These are phyloP conservation scores for Aspergillus ruber DNA, from an alignment of 2,329 filamentous ascomycete genomes.

Conservation along the genomic window DNA sequence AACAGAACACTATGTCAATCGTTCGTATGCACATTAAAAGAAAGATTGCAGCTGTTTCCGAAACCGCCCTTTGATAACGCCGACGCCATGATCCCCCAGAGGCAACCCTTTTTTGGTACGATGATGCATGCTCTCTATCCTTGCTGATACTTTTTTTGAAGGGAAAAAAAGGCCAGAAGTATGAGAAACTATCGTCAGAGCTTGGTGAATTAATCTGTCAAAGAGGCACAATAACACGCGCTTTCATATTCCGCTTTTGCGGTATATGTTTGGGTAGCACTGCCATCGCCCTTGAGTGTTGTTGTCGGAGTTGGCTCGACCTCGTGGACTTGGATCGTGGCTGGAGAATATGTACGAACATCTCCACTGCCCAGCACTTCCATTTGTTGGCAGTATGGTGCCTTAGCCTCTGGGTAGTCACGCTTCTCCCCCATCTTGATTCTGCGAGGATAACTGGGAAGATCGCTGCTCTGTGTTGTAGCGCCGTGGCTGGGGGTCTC, in stretches of 20 bases:
- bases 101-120: constrained; percentile 7
- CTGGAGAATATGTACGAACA: constrained; percentile 24
- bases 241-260: constrained; percentile 29
- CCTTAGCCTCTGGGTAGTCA: constrained; percentile 31
- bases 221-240: constrained; percentile 30
- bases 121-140: constrained; percentile 9
- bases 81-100: constrained; percentile 9
- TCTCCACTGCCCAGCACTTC: constrained; percentile 49
- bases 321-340: constrained; percentile 29
- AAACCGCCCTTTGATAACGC: constrained; percentile 10
- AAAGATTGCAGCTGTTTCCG: constrained; percentile 5
- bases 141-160: constrained; percentile 10
- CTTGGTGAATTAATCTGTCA: constrained; percentile 23
- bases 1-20: constrained; percentile 3
- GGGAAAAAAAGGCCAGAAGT: neutral
- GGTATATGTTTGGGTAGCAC: constrained; percentile 28
- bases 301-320: constrained; percentile 30
- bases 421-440: constrained; percentile 63
- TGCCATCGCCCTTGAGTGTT: constrained; percentile 19
- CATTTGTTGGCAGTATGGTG: constrained; percentile 61
- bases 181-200: neutral
- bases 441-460: constrained; percentile 46
- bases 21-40: constrained; percentile 17
- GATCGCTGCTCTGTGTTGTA: constrained; percentile 9
- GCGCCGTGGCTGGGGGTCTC: constrained; percentile 11